Evolutionary conservation across 108 stramenopile species (phyloP).

Genomic region (Stephanodiscus triporus): DNA sequence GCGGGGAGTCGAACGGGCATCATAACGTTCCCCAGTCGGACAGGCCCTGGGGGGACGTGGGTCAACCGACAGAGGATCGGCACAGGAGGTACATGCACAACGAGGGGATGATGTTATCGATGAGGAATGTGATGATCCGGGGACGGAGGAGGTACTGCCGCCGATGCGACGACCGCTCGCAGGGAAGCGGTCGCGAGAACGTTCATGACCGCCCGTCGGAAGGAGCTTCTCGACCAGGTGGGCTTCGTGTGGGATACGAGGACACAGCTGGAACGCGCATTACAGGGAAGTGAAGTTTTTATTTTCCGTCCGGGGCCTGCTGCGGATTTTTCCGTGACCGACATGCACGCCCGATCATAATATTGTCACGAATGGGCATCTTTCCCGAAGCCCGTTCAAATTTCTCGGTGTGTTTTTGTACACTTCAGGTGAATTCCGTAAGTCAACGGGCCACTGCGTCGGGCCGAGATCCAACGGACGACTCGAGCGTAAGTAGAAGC

Average conservation of each 20-base stretch:
- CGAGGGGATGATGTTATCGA: constrained; percentile 5
- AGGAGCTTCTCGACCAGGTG: constrained; percentile 30
- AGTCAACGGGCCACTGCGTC: constrained; percentile 30
- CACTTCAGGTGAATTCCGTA: constrained; percentile 19
- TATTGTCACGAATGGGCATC: no score
- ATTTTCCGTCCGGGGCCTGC: no score
- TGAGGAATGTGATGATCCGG: neutral
- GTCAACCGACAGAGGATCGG: constrained; percentile 43
- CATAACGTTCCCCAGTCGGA: constrained; percentile 40
- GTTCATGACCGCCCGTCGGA: constrained; percentile 37
- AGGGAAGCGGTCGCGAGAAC: no score
- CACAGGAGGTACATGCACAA: constrained; percentile 19
- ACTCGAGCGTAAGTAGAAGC: constrained; percentile 43
- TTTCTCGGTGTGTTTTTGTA: no score
- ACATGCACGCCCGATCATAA: no score
- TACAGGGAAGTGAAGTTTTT: constrained; percentile 24
- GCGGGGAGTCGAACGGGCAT: constrained; percentile 27
- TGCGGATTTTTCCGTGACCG: no score
- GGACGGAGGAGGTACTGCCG: neutral
- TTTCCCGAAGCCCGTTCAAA: no score
- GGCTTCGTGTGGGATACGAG: constrained; percentile 49
- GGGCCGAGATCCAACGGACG: constrained; percentile 39
- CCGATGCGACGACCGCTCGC: neutral
- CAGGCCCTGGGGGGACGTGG: constrained; percentile 34
- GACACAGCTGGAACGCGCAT: constrained; percentile 36